phyloP scores from a whole-genome alignment of 306 rosid species.

The Dryas drummondii region DNA sequence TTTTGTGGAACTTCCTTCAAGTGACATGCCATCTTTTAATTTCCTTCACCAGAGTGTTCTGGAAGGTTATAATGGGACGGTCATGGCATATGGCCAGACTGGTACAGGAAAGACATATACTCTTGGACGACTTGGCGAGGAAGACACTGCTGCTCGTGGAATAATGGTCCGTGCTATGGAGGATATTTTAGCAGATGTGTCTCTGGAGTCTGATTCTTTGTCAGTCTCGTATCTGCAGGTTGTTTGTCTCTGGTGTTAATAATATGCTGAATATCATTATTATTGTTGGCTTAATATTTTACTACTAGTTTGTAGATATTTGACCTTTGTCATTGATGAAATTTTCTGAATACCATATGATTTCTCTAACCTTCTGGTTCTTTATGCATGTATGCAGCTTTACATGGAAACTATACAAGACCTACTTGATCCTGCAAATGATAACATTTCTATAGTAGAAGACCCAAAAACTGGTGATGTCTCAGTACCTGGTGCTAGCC shows the following conservation, averaged over 20 bases:
- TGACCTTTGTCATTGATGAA: slow-evolving; percentile 12
- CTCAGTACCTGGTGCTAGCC: slow-evolving; percentile 89
- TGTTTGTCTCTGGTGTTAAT: slow-evolving; percentile 22
- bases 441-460: slow-evolving; percentile 82
- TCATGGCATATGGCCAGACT: slow-evolving; percentile 99
- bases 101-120: slow-evolving; percentile 99
- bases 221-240: slow-evolving; percentile 95
- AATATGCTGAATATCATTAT: slow-evolving; percentile 12
- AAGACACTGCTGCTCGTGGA: slow-evolving; percentile 98
- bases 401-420: slow-evolving; percentile 98
- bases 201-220: slow-evolving; percentile 70
- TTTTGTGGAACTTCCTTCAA: slow-evolving; percentile 28
- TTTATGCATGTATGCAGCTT: slow-evolving; percentile 55
- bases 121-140: slow-evolving; percentile 95
- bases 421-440: slow-evolving; percentile 91
- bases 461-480: slow-evolving; percentile 99
- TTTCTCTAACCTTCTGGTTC: slow-evolving; percentile 25
- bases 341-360: slow-evolving; percentile 13
- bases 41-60: slow-evolving; percentile 72
- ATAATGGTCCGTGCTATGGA: slow-evolving; percentile 99
- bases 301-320: not conserved
- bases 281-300: slow-evolving; percentile 2
- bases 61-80: slow-evolving; percentile 95
- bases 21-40: slow-evolving; percentile 30
- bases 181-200: slow-evolving; percentile 80